Conservation (phyloP, 2,329 filamentous ascomycete genomes). For the Didymella sp. region DNA sequence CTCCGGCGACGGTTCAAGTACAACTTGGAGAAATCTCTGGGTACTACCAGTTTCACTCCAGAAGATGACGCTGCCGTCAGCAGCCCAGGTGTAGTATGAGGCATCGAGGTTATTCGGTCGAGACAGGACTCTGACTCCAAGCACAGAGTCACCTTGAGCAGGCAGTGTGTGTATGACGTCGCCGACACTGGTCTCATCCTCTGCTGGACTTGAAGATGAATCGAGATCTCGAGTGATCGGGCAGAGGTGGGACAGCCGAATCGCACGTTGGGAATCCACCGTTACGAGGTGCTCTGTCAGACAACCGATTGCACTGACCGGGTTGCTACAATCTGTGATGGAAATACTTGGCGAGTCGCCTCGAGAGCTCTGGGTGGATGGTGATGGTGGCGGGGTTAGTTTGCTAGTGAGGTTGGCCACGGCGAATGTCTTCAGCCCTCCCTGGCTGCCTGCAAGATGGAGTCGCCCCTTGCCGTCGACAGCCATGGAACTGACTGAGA, state of each 20-base stretch:
- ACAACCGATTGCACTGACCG: conserved; percentile 49
- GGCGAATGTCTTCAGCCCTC: conserved; percentile 58
- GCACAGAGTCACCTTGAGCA: conserved; percentile 64
- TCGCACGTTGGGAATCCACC: conserved; percentile 76
- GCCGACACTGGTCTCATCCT: conserved; percentile 38
- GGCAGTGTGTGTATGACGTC: conserved; percentile 55
- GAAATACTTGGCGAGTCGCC: conserved; percentile 43
- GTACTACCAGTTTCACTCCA: conserved; percentile 79
- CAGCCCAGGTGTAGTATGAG: conserved; percentile 89
- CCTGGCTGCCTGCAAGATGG: conserved; percentile 73
- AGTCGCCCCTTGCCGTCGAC: conserved; percentile 64
- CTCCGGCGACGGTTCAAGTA: conserved; percentile 67
- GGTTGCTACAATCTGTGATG: conserved; percentile 34
- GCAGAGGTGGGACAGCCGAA: conserved; percentile 66
- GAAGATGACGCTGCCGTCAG: conserved; percentile 78
- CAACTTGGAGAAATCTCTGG: conserved; percentile 68
- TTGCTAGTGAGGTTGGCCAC: conserved; percentile 45
- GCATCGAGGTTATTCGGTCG: conserved; percentile 67
- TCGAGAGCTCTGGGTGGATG: conserved; percentile 39
- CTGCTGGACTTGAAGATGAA: neutral
- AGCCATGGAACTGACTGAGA: conserved; percentile 71
- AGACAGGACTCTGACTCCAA: conserved; percentile 74
- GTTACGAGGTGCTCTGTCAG: conserved; percentile 53
- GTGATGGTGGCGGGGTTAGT: conserved; percentile 46
- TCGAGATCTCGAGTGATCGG: neutral